phyloP scores from a whole-genome alignment of 441 rosid species.

The Populus hybrid region DNA sequence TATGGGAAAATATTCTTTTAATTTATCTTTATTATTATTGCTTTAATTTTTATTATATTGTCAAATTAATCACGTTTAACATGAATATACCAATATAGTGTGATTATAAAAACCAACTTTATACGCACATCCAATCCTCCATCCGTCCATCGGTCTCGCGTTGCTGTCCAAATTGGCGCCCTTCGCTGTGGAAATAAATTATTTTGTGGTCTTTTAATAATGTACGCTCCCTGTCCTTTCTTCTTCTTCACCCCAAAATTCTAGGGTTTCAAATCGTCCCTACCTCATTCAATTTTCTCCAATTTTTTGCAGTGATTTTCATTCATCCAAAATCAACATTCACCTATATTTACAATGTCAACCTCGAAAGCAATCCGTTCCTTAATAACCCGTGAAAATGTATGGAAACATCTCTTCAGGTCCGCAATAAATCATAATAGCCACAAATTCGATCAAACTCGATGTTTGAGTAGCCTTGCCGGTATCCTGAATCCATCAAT shows the following conservation, averaged over 20 bases:
- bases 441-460: slow-evolving; percentile 29
- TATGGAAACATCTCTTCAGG: background rate
- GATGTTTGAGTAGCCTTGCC: slow-evolving; percentile 38
- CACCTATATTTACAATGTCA: background rate
- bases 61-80: too few relatives aligned
- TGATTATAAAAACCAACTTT: too few relatives aligned
- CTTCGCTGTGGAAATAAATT: background rate
- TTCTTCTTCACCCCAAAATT: background rate
- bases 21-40: too few relatives aligned
- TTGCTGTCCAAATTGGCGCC: background rate
- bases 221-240: background rate
- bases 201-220: background rate
- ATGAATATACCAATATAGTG: too few relatives aligned
- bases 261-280: background rate
- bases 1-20: too few relatives aligned
- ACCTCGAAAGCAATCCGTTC: background rate
- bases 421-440: slow-evolving; percentile 15
- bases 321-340: background rate
- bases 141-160: background rate
- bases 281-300: background rate
- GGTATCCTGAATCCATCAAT: slow-evolving; percentile 32
- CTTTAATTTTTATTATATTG: too few relatives aligned
- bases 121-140: background rate
- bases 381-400: background rate
- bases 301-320: background rate